Percentiles rank a stretch among this genome's conserved stretches.
Evolutionary conservation across 2,329 filamentous ascomycete species (phyloP).

Genomic region (Paracamarosporium sp.): DNA sequence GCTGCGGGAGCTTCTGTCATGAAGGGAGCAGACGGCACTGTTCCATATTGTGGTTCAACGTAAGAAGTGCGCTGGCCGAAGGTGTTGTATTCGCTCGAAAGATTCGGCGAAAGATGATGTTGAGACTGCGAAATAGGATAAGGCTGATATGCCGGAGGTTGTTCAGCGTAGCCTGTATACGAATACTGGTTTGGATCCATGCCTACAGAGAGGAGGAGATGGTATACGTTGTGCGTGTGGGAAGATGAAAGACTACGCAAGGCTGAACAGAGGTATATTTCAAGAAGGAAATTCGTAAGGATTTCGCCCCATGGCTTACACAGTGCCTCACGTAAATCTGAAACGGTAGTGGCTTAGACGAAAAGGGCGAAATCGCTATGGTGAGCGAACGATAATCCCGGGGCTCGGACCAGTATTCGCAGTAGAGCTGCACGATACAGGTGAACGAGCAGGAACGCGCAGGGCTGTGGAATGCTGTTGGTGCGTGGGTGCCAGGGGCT

Average conservation of each 20-base stretch:
- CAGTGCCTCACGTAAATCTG: constrained; percentile 2
- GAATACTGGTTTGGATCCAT: constrained; percentile 13
- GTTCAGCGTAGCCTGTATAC: constrained; percentile 13
- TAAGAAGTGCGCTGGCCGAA: constrained; percentile 13
- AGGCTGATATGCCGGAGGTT: constrained; percentile 15
- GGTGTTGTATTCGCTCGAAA: constrained; percentile 1
- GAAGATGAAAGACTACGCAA: neutral
- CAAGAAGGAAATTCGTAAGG: constrained; percentile 1
- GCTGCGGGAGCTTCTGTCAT: constrained; percentile 33
- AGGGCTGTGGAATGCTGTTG: neutral
- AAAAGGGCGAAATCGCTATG: neutral
- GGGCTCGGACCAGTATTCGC: neutral
- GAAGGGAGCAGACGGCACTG: neutral
- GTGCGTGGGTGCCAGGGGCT: neutral
- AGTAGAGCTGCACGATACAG: neutral
- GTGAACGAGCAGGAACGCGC: neutral
- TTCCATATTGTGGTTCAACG: constrained; percentile 30
- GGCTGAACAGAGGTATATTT: neutral
- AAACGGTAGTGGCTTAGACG: constrained; percentile 9
- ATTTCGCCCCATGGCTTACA: constrained; percentile 7
- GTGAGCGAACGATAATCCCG: neutral
- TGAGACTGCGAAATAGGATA: constrained; percentile 10
- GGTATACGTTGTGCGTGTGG: neutral
- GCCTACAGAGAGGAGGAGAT: neutral
- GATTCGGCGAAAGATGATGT: constrained; percentile 16